These are phyloP conservation scores for Parietichytrium sp. DNA, from an alignment of 108 stramenopile species.

Conservation along the genomic window DNA sequence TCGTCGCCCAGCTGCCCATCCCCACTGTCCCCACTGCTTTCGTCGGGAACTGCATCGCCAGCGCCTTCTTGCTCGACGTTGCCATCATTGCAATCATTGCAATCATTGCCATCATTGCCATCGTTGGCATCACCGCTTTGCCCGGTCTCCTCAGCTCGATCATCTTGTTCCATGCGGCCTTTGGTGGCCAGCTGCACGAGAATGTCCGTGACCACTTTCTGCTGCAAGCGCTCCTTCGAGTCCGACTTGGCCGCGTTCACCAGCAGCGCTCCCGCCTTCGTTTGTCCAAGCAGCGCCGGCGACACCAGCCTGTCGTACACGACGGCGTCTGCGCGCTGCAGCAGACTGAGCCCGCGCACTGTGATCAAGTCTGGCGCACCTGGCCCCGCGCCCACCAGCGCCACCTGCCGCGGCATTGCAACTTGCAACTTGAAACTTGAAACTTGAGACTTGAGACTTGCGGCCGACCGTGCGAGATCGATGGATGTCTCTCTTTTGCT, in stretches of 20 bases:
- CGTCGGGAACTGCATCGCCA: too few species aligned
- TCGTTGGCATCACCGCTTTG: too few species aligned
- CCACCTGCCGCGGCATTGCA: too few species aligned
- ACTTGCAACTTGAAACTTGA: too few species aligned
- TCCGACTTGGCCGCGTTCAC: background rate
- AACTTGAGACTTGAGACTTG: too few species aligned
- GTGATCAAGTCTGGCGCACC: background rate
- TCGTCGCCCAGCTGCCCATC: background rate
- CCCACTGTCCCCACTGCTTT: too few species aligned
- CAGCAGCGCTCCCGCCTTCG: background rate
- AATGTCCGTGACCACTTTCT: background rate
- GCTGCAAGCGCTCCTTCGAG: conserved; percentile 18
- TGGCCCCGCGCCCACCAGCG: conserved; percentile 7
- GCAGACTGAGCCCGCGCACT: background rate
- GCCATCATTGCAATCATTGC: too few species aligned
- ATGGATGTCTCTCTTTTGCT: too few species aligned
- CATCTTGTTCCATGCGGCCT: background rate
- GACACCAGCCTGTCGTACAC: conserved; percentile 9
- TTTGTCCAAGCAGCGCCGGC: background rate
- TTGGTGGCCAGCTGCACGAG: conserved; percentile 3
- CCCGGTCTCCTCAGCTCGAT: too few species aligned
- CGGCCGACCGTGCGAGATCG: too few species aligned
- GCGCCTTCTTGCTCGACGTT: too few species aligned
- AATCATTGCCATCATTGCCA: too few species aligned
- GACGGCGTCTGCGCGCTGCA: background rate